These are phyloP conservation scores for Lactifluus pinguis DNA, from an alignment of 768 basidiomycete species.

Conservation along the genomic window DNA sequence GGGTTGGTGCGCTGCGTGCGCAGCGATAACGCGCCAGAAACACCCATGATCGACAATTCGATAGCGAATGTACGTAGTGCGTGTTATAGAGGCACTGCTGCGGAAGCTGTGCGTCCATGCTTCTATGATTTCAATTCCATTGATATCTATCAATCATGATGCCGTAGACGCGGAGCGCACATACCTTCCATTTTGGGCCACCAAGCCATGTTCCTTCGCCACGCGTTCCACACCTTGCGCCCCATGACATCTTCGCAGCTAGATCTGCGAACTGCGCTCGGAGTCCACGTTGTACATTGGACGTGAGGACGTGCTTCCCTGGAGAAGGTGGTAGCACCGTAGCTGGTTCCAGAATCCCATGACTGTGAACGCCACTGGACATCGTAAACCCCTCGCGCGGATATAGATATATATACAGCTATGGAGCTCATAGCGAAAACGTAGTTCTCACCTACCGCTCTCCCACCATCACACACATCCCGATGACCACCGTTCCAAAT, in stretches of 20 bases:
- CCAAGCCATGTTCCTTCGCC: neutral
- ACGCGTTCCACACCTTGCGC: neutral
- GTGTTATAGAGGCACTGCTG: neutral
- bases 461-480: neutral
- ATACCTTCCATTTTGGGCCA: constrained; percentile 3
- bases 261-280: neutral
- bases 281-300: neutral
- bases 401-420: constrained; percentile 7
- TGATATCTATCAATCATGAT: neutral
- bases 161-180: neutral
- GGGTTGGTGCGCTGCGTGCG: too few relatives aligned
- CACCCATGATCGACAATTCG: too few relatives aligned
- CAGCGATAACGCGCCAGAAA: too few relatives aligned
- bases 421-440: neutral
- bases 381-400: neutral
- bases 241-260: neutral
- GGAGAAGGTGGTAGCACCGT: neutral
- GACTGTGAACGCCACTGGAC: neutral
- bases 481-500: neutral
- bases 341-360: neutral
- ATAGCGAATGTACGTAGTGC: too few relatives aligned
- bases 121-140: neutral
- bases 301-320: neutral
- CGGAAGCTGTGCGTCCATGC: neutral
- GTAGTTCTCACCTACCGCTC: neutral